Evolutionary conservation across 108 stramenopile species (phyloP).

Genomic region (Aurantiochytrium sp.): DNA sequence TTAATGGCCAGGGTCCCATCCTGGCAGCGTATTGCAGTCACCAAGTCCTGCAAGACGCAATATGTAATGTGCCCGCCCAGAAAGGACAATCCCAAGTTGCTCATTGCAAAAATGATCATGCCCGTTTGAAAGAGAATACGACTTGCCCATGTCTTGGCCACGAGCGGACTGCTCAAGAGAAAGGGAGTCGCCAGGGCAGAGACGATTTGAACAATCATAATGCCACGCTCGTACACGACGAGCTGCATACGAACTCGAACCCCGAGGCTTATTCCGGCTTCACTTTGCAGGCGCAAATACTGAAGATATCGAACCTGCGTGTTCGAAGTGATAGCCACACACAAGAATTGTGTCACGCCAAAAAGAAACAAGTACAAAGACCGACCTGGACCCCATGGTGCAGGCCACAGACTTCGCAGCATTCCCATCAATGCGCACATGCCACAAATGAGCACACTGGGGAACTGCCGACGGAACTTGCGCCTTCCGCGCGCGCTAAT

Average conservation of each 20-base stretch:
- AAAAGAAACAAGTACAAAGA: background rate
- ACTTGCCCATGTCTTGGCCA: background rate
- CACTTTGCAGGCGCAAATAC: background rate
- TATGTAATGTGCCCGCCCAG: background rate
- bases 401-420: background rate
- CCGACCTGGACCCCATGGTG: background rate
- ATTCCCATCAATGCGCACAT: background rate
- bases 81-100: background rate
- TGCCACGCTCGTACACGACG: background rate
- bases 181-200: background rate
- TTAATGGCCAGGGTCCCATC: background rate
- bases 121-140: background rate
- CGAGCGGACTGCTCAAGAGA: background rate
- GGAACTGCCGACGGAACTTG: background rate
- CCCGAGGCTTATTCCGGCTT: background rate
- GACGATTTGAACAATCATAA: background rate
- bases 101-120: background rate
- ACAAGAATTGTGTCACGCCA: background rate
- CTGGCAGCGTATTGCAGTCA: background rate
- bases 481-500: background rate
- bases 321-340: background rate
- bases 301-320: background rate
- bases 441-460: background rate
- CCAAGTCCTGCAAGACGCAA: background rate
- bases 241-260: background rate